Percentiles rank a stretch among this genome's conserved stretches.
phyloP scores from a whole-genome alignment of 106 monocot genomes.

The Chionographis japonica region DNA sequence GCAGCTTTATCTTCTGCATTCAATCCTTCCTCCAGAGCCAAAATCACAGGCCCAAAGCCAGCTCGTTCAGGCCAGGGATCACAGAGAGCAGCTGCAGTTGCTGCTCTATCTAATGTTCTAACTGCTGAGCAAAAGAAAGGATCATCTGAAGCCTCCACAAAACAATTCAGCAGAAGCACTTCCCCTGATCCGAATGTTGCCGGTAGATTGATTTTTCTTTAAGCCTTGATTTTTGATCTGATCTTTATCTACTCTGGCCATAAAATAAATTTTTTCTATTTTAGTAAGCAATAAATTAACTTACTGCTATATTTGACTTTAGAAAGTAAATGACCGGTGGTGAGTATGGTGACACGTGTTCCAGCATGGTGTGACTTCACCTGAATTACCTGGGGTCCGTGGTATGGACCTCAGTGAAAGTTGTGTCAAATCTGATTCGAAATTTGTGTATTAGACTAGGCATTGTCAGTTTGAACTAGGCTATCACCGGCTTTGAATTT shows the following conservation, averaged over 20 bases:
- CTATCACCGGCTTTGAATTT: no score
- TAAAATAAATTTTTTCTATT: no score
- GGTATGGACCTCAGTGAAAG: no score
- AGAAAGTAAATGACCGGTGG: no score
- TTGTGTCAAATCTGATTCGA: no score
- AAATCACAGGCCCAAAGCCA: constrained; percentile 33
- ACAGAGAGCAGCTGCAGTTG: constrained; percentile 94
- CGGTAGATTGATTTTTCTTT: constrained; percentile 25
- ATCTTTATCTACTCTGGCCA: no score
- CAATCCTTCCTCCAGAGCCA: constrained; percentile 53
- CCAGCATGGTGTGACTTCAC: no score
- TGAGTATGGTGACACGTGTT: no score
- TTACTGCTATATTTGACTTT: no score
- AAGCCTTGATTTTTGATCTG: not conserved
- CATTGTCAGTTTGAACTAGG: no score
- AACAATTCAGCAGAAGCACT: constrained; percentile 41
- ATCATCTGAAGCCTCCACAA: constrained; percentile 33
- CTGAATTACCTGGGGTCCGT: no score
- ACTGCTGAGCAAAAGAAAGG: constrained; percentile 62
- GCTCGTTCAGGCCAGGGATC: constrained; percentile 45
- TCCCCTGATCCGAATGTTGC: constrained; percentile 31
- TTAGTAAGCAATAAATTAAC: not conserved
- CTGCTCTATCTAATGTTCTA: constrained; percentile 74
- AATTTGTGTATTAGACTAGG: no score
- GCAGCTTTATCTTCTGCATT: constrained; percentile 73